Base-by-base conservation (phyloP, 768 basidiomycete species). In the Tulasnella sp. region DNA sequence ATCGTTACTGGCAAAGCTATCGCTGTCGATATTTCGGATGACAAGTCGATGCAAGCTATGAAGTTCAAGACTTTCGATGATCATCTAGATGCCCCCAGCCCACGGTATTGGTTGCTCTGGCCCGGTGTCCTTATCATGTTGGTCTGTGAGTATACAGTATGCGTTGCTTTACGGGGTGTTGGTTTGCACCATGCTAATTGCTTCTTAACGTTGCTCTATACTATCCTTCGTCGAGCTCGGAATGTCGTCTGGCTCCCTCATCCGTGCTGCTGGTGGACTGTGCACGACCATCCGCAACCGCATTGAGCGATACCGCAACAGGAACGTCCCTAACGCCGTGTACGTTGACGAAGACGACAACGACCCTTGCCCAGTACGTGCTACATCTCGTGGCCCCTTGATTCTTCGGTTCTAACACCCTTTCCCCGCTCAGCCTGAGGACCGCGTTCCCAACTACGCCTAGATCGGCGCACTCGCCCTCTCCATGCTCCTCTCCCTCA, bases 71-170 rank as follows among this genome's bases (percentile, higher is more conserved):
- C 89, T 74, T 85, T 86, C 12, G 75, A 82, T 0, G 74, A 79
- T 45, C 87, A 86, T 79, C 77, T 85, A 76, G 81, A 83, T 31
- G 78, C 78, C 0, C 88, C 88, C 0, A 89, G 88, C 29, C 86
- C 88, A 17, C 86, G 88, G 38, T 89, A 89, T 81, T 89, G 89
- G 89, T 83, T 89, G 69, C 81, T 89, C 49, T 89, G 88, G 89
- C 89, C 88, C 42, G 88, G 89, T 81, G 86, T 89, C 77, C 80
- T 89, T 68, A 84, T 89, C 82, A 89, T 90, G 87, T 83, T 90
- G 79, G 79, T 89, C 76, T 89, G 88, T 75, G 49, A 58, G 74
- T 73, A 73, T n/a, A n/a, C n/a, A n/a, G n/a, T 8, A 71, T 39
- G 19, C 5, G 67, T 36, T 5, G 5, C 25, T 17, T 36, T 67